Base-by-base conservation (phyloP, 1,284 basidiomycete species). In the Ustilago crameri region DNA sequence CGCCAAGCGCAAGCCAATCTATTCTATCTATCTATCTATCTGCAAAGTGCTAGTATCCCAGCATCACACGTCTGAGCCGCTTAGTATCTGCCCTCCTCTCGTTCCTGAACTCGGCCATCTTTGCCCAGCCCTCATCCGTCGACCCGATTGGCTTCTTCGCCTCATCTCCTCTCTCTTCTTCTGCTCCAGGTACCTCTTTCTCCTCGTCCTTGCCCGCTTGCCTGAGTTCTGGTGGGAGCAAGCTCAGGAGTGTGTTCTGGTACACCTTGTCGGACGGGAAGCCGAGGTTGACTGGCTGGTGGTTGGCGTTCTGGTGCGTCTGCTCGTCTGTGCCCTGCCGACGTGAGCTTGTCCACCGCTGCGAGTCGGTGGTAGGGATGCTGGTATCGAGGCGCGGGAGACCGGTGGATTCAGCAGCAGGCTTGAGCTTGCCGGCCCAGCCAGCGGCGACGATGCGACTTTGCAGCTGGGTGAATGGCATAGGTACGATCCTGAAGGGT, bases 401-500 rank as follows among this genome's bases (percentile, higher is more conserved):
- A 5, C 34, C 55, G 0, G 46, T 65, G 5, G 57, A 52, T 2
- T 22, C 7, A 3, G 20, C 7, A 1, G 35, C 17, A 2, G 34
- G 50, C 0, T 34, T 20, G 0, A 74, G 22, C 17, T 17, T 3
- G 8, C 58, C 58, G 0, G 65, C 45, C 71, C 74, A 79, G 17
- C 61, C 46, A 3, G 63, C 52, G 1, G 63, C 59, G 2, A 73
- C 64, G 30, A 71, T 66, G 3, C 79, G 55, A 0, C 73, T 52
- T 37, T 82, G 81, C 10, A 67, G 55, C 14, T 82, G 75, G 2
- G 76, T 68, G 10, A 82, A 45, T 0, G 77, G 80, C 59, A 80
- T 80, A n/a, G 81, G 81, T 3, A 82, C 75, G 40, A 82, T 77
- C 9, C 67, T 61, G 3, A 68, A 68, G 3, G 80, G 81, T 9